These are phyloP conservation scores for Phlebiopsis flavidoalba DNA, from an alignment of 768 basidiomycete species.

Conservation along the genomic window DNA sequence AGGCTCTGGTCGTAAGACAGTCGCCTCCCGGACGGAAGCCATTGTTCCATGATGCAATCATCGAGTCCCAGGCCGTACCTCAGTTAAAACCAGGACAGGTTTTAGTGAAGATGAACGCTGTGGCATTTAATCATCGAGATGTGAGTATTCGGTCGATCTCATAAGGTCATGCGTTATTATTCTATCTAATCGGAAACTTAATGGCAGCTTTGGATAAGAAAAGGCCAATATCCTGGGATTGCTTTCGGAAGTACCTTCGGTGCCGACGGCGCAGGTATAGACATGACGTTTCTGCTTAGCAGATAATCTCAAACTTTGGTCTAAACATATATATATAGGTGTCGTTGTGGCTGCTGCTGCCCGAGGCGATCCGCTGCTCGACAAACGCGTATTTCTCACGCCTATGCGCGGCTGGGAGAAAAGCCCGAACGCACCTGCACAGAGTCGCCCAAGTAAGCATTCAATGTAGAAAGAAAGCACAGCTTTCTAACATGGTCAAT, in stretches of 20 bases:
- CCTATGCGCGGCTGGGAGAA: constrained; percentile 76
- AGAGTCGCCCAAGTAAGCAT: constrained; percentile 44
- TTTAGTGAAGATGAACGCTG: constrained; percentile 63
- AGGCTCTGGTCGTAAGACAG: constrained; percentile 44
- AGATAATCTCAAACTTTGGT: neutral
- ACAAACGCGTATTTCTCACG: constrained; percentile 66
- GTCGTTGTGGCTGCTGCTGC: constrained; percentile 55
- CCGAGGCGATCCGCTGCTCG: constrained; percentile 48
- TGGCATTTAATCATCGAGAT: constrained; percentile 75
- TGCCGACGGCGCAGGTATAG: constrained; percentile 66
- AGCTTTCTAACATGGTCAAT: neutral
- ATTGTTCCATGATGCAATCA: constrained; percentile 49
- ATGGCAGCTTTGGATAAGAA: constrained; percentile 66
- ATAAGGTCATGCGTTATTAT: neutral
- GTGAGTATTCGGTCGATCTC: constrained; percentile 28
- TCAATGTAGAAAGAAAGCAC: neutral
- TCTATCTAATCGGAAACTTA: neutral
- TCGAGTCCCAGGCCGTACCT: constrained; percentile 48
- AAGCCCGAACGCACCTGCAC: constrained; percentile 59
- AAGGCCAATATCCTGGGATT: constrained; percentile 63
- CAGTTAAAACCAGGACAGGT: constrained; percentile 51
- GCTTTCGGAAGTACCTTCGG: constrained; percentile 57
- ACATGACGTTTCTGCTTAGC: too few species aligned
- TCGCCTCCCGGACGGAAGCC: constrained; percentile 34
- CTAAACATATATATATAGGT: constrained; percentile 33